phyloP scores from a whole-genome alignment of 2,329 filamentous ascomycete species.

The Chaetomiaceae sp. region DNA sequence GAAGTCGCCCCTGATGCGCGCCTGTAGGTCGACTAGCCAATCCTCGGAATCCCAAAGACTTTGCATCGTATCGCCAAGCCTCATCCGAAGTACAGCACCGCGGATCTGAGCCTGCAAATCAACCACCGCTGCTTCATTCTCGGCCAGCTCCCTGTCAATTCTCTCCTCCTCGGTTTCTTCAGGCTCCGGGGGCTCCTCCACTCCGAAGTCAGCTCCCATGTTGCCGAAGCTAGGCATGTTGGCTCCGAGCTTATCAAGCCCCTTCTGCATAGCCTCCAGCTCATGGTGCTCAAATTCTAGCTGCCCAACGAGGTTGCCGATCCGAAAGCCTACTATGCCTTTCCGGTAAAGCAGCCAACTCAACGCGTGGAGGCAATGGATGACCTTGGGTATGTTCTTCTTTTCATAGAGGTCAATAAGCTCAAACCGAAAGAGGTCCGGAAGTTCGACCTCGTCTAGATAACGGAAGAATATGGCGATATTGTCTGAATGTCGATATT shows the following conservation, averaged over 20 bases:
- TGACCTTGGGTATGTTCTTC: conserved; percentile 99
- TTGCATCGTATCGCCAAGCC: conserved; percentile 80
- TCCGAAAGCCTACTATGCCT: conserved; percentile 90
- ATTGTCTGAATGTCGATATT: conserved; percentile 96
- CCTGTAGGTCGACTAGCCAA: conserved; percentile 74
- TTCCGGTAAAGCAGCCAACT: conserved; percentile 97
- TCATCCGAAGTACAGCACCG: conserved; percentile 72
- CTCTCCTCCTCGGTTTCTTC: conserved; percentile 89
- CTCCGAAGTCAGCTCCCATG: conserved; percentile 93
- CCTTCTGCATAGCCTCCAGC: conserved; percentile 93
- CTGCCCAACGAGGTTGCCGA: conserved; percentile 93
- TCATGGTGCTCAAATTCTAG: conserved; percentile 97
- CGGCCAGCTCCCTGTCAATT: conserved; percentile 73
- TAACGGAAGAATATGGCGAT: conserved; percentile 95
- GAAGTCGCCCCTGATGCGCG: conserved; percentile 82
- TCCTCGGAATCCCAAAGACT: conserved; percentile 82
- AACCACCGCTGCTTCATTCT: conserved; percentile 65
- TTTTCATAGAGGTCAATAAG: conserved; percentile 98
- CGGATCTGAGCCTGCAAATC: conserved; percentile 86
- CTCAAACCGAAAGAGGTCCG: conserved; percentile 95
- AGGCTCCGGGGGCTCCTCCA: conserved; percentile 64
- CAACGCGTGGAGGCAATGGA: conserved; percentile 95
- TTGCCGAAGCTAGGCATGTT: conserved; percentile 98
- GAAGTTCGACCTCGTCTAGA: conserved; percentile 83
- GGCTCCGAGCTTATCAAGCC: conserved; percentile 88